Evolutionary conservation across 495 filamentous ascomycete species (phyloP).

Genomic region (Parmelia sp.): DNA sequence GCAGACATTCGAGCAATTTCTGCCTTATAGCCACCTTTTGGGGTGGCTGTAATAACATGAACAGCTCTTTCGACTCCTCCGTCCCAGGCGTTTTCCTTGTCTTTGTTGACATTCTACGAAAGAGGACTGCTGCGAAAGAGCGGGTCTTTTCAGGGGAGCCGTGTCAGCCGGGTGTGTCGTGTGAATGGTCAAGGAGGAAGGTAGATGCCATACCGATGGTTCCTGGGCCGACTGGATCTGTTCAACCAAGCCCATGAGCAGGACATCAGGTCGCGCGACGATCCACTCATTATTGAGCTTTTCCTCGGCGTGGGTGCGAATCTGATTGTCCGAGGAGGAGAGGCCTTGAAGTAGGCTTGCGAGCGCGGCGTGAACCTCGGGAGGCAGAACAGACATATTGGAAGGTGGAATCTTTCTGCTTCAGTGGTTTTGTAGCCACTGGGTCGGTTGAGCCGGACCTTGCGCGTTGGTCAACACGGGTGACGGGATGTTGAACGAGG

Average conservation of each 20-base stretch:
- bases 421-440: not conserved
- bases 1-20: conserved; percentile 71
- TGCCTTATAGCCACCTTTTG: conserved; percentile 70
- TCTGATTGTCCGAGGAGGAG: conserved; percentile 80
- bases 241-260: conserved; percentile 90
- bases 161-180: conserved; percentile 1
- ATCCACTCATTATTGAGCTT: conserved; percentile 87
- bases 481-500: not conserved
- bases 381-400: conserved; percentile 78
- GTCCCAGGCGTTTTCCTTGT: conserved; percentile 65
- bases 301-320: conserved; percentile 81
- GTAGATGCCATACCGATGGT: conserved; percentile 38
- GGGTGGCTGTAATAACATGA: conserved; percentile 63
- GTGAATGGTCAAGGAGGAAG: conserved; percentile 2
- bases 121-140: conserved; percentile 87
- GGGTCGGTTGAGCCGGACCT: too few species aligned
- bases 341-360: conserved; percentile 77
- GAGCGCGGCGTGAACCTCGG: conserved; percentile 75
- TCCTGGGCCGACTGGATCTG: conserved; percentile 72
- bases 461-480: conserved; percentile 11
- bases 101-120: conserved; percentile 86
- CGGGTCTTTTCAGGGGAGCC: conserved; percentile 53
- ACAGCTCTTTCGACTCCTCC: conserved; percentile 72
- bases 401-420: not conserved
- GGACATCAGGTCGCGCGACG: conserved; percentile 65